Base-by-base conservation (phyloP, 441 rosid genomes). In the Corymbia citriodora region DNA sequence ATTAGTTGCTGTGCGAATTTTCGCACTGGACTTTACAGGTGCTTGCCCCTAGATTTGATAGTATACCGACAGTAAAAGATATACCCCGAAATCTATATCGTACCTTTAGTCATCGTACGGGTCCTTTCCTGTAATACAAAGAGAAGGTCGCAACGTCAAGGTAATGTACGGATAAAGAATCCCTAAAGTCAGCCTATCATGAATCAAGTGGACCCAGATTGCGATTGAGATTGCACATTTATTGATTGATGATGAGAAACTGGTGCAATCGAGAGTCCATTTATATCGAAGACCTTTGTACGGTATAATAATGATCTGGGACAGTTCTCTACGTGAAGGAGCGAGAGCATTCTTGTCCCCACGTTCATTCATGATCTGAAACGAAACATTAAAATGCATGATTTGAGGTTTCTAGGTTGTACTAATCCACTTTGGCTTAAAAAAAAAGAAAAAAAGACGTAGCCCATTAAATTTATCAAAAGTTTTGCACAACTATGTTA, bases 381-480 rank as follows among this genome's bases (percentile, higher is more conserved):
- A 59, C n/a, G 25, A 59, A 59, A 59, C n/a, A 59, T 25, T 59
- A 59, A 59, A 59, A 59, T 2, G 65, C 65, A 0, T 59, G 65
- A 8, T 5, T 25, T 25, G 65, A 25, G 65, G n/a, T 59, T 59
- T 57, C 25, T 59, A 59, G 65, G n/a, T 25, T 25, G n/a, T 59
- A 11, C 5, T 59, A 61, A 61, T 61, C 70, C 31, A 61, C 12
- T 61, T 12, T 27, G 33, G 70, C 70, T 27, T 52, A 0, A 40
- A 40, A 40, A 40, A 0, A 21, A 11, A 55, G n/a, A 12, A 5
- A 27, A 11, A 0, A 2, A 61, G 31, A 10, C 0, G 70, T 61
- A 7, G 70, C 70, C 70, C 70, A 29, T 12, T 61, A 14, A 2
- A 61, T 27, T 61, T 61, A 27, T 29, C 33, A 1, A 61, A 61